phyloP scores from a whole-genome alignment of 2,329 filamentous ascomycete species.

The Trichophyton benhamiae region DNA sequence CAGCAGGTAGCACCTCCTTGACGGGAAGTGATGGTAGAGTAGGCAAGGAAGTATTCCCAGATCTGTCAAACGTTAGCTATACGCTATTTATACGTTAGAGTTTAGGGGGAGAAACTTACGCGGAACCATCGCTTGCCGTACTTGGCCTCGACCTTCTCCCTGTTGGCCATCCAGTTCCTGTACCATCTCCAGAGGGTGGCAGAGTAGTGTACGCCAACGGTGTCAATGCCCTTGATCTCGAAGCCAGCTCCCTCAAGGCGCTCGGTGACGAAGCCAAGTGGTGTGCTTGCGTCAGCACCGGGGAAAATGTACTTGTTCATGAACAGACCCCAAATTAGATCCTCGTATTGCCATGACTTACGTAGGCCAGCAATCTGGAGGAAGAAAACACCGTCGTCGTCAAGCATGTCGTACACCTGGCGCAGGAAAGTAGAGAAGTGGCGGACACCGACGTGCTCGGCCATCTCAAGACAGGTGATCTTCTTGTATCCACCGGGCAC shows the following conservation, averaged over 20 bases:
- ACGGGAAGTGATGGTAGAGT: slow-evolving; percentile 69
- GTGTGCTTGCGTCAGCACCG: slow-evolving; percentile 88
- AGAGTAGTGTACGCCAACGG: slow-evolving; percentile 91
- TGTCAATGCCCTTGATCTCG: slow-evolving; percentile 85
- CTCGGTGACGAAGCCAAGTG: slow-evolving; percentile 75
- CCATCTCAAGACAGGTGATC: slow-evolving; percentile 97
- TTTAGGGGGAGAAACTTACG: slow-evolving; percentile 42
- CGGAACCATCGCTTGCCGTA: slow-evolving; percentile 94
- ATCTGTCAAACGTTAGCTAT: slow-evolving; percentile 41
- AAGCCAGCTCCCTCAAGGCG: slow-evolving; percentile 76
- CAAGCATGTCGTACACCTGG: slow-evolving; percentile 89
- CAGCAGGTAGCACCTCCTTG: slow-evolving; percentile 77
- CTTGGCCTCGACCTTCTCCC: slow-evolving; percentile 84
- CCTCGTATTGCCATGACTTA: slow-evolving; percentile 94
- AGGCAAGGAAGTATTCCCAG: slow-evolving; percentile 85
- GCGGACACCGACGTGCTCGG: slow-evolving; percentile 91
- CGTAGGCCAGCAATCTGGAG: slow-evolving; percentile 89
- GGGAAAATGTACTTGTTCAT: slow-evolving; percentile 99
- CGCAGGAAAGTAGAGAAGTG: slow-evolving; percentile 69
- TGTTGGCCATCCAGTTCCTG: slow-evolving; percentile 93
- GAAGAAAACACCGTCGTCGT: slow-evolving; percentile 93
- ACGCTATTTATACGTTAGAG: background rate
- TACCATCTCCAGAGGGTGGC: slow-evolving; percentile 98
- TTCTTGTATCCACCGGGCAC: slow-evolving; percentile 74
- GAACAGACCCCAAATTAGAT: slow-evolving; percentile 94